Evolutionary conservation across 179 eudicot genomes (phyloP).

Genomic region (Spinacia oleracea): DNA sequence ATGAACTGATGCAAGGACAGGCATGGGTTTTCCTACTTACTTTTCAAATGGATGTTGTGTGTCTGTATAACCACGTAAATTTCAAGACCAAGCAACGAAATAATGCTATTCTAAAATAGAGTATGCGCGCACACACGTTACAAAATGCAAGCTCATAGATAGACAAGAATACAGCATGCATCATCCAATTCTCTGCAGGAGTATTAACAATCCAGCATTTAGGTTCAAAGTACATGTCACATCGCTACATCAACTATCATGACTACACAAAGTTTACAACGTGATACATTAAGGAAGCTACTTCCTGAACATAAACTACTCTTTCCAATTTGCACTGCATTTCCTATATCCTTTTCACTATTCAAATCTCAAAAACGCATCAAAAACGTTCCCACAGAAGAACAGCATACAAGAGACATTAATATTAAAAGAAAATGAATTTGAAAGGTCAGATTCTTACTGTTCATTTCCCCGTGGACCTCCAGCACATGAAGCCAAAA

Average conservation of each 20-base stretch:
- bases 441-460: slow-evolving; percentile 40
- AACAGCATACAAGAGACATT: neutral
- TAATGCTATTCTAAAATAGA: neutral
- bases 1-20: no score
- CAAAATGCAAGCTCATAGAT: neutral
- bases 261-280: neutral
- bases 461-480: slow-evolving; percentile 98
- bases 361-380: slow-evolving; percentile 4
- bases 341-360: neutral
- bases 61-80: neutral
- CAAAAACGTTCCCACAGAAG: neutral
- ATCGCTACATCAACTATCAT: neutral
- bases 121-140: neutral
- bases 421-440: neutral
- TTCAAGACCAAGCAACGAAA: neutral
- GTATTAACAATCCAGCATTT: neutral
- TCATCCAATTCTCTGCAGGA: neutral
- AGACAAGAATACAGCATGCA: neutral
- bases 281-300: neutral
- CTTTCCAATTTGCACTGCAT: neutral
- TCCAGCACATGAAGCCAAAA: slow-evolving; percentile 74
- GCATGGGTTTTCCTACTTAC: no score
- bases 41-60: neutral
- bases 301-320: neutral
- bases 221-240: neutral